These are phyloP conservation scores for Penicillium flavigenum DNA, from an alignment of 495 filamentous ascomycete species.

Conservation along the genomic window DNA sequence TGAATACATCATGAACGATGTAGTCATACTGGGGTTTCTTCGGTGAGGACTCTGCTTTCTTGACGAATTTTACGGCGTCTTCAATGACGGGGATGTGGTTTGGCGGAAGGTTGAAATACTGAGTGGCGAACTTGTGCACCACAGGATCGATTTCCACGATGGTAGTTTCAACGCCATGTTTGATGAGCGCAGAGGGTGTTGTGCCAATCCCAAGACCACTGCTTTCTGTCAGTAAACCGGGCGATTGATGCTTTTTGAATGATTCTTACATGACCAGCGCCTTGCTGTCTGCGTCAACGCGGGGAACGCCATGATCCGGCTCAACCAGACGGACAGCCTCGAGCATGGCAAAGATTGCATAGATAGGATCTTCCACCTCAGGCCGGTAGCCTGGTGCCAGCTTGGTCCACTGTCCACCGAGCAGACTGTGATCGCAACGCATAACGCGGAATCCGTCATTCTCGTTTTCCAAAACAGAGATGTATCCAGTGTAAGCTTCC, in stretches of 20 bases:
- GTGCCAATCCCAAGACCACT: conserved; percentile 93
- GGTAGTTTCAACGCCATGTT: conserved; percentile 87
- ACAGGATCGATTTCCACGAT: conserved; percentile 92
- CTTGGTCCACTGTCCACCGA: conserved; percentile 86
- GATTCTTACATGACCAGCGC: conserved; percentile 74
- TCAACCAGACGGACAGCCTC: conserved; percentile 85
- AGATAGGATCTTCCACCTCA: conserved; percentile 78
- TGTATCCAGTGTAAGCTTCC: conserved; percentile 86
- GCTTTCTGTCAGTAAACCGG: conserved; percentile 10
- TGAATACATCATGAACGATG: conserved; percentile 98
- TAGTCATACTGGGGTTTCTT: conserved; percentile 68
- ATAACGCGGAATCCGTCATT: conserved; percentile 73
- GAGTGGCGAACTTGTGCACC: conserved; percentile 73
- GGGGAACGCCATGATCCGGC: conserved; percentile 43
- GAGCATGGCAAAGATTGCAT: conserved; percentile 87
- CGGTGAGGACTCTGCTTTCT: conserved; percentile 44
- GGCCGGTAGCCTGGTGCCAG: conserved; percentile 34
- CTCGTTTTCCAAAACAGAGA: conserved; percentile 79
- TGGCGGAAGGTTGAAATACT: conserved; percentile 76
- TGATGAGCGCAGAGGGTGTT: conserved; percentile 78
- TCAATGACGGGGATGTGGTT: conserved; percentile 80
- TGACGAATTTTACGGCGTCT: conserved; percentile 76
- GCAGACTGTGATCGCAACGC: conserved; percentile 89
- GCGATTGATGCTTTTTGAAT: background rate
- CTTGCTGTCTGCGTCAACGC: conserved; percentile 63